Conservation (phyloP, 495 filamentous ascomycete genomes). For the Aspergillus mulundensis region DNA sequence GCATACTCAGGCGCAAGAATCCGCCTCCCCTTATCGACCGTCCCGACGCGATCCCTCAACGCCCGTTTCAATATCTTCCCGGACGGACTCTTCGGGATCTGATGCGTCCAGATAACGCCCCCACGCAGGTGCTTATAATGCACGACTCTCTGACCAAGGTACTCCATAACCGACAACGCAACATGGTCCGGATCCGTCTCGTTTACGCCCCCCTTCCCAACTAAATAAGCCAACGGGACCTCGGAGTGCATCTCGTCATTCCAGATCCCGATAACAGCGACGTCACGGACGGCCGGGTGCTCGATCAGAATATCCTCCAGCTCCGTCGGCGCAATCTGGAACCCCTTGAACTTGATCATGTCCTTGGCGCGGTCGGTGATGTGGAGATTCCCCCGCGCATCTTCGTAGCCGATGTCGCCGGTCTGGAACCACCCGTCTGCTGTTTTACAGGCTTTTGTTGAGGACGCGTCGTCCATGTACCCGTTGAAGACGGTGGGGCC, state of each 20-base stretch:
- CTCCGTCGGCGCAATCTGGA: conserved; percentile 30
- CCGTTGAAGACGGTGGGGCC: conserved; percentile 58
- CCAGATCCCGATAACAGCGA: conserved; percentile 42
- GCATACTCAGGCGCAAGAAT: conserved; percentile 6
- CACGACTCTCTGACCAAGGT: conserved; percentile 49
- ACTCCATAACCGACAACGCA: conserved; percentile 51
- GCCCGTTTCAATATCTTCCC: conserved; percentile 75
- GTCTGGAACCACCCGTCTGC: conserved; percentile 47
- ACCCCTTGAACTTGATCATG: conserved; percentile 38
- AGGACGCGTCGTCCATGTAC: conserved; percentile 45
- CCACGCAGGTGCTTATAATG: conserved; percentile 68
- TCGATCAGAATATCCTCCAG: conserved; percentile 26
- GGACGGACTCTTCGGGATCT: conserved; percentile 66
- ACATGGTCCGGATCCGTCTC: conserved; percentile 29
- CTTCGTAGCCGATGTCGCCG: conserved; percentile 51
- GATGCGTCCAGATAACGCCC: conserved; percentile 61
- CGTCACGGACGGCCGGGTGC: conserved; percentile 24
- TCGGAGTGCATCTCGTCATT: conserved; percentile 60
- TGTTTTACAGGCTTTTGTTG: conserved; percentile 37
- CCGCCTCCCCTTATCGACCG: conserved; percentile 6
- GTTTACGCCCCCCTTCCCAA: conserved; percentile 31
- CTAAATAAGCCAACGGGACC: conserved; percentile 71
- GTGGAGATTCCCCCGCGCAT: conserved; percentile 28
- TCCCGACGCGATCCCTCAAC: conserved; percentile 21
- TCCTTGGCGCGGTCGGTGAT: conserved; percentile 37